Base-by-base conservation (phyloP, 31 red algal genomes). In the Odonthalia washingtoniensis region DNA sequence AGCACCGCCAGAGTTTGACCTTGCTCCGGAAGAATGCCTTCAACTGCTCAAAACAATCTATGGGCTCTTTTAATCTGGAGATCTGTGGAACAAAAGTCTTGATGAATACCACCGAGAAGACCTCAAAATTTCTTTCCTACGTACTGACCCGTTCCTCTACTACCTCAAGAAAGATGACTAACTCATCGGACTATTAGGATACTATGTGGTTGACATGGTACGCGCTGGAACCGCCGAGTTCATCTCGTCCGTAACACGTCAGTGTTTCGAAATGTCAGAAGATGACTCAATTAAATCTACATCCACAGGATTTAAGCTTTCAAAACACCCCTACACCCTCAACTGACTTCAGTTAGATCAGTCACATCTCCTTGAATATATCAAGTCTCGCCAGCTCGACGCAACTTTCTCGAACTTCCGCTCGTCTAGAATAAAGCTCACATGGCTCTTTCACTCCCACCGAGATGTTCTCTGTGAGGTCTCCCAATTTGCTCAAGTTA, bases 101-200 rank as follows among this genome's bases (percentile, higher is more conserved):
- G 86, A 81, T 1, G 24, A 68, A 0, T 61, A 89, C 35, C 86
- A 89, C 46, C 26, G 42, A 1, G 21, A 61, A 2, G 86, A 80
- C 38, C 65, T 78, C 0, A 46, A 31, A 36, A 83, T 77, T 69
- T 0, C 3, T 17, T 72, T 36, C 0, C 28, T 83, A 0, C 67
- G 78, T 35, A 77, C 78, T 2, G 87, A 90, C 53, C 87, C 87
- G 4, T 78, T 69, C 0, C n/a, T n/a, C n/a, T n/a, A n/a, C n/a
- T n/a, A n/a, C n/a, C n/a, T n/a, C n/a, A n/a, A n/a, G n/a, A n/a
- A 18, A 31, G 65, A 89, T 5, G 62, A 5, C 33, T 21, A 73
- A 5, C 65, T 82, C 5, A 4, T 24, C 3, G 87, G 87, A 33
- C n/a, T n/a, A n/a, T n/a, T n/a, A n/a, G n/a, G n/a, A n/a, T n/a